Evolutionary conservation across 352 stramenopile genomes (phyloP), one percentile per base, ranked within the genome.

Genomic region (Paralagenidium karlingii): DNA sequence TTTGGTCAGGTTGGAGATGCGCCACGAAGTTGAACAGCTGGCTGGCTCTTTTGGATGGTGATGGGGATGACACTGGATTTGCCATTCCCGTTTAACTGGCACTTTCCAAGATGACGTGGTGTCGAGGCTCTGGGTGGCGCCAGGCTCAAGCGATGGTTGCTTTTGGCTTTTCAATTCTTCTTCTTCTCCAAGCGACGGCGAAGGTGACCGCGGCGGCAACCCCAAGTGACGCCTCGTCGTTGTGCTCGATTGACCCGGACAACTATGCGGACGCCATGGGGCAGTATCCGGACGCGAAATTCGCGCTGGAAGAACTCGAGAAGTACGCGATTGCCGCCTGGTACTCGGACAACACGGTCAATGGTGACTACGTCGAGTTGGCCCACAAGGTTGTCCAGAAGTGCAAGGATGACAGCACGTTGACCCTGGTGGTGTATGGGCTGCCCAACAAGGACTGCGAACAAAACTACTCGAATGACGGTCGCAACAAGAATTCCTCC

Each of bases 401-500:
- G 7, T 76, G 66, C 22, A 38, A 43, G 2, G 47, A 60, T 9
- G 53, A 56, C 21, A 48, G 48, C 3, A 53, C 60, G 3, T 43
- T 74, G 20, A 75, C 28, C 3, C 13, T 53, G 16, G 60, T 77
- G 8, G 65, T 87, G 3, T 84, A 87, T 38, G 74, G 63, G 11
- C 52, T 87, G 27, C 74, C 74, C 26, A 71, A 73, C 50, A 87
- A 87, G 48, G 74, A 87, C 46, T 87, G 74, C 45, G 46, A 53
- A 15, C 57, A 55, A 13, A 51, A 53, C 2, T 61, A 60, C 15
- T 85, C 71, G 19, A 54, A 46, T 1, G 54, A 37, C 8, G 45
- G 57, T 5, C 53, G 55, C 20, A 60, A 34, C 9, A 48, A 47
- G 21, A 78, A 54, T 29, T 55, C 56, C 0, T 54, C 36, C 0